Percentiles rank a stretch among this genome's conserved stretches.
These are phyloP conservation scores for Xylariaceae sp. DNA, from an alignment of 2,329 filamentous ascomycete genomes.

Conservation along the genomic window DNA sequence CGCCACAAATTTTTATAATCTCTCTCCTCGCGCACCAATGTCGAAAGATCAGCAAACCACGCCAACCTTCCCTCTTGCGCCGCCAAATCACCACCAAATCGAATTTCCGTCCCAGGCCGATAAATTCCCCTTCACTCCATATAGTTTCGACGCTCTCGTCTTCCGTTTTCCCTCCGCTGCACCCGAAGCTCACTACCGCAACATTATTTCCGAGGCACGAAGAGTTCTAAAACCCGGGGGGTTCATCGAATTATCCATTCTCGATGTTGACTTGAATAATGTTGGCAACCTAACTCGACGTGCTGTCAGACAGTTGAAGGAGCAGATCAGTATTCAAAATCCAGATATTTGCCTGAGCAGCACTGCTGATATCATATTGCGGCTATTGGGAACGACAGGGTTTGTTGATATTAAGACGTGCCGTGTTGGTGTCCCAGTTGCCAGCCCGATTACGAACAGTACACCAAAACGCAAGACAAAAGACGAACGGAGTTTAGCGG, in stretches of 20 bases:
- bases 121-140: constrained; percentile 69
- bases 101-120: constrained; percentile 59
- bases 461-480: constrained; percentile 34
- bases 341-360: constrained; percentile 58
- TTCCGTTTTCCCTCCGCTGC: constrained; percentile 71
- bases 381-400: constrained; percentile 62
- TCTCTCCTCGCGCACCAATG: constrained; percentile 57
- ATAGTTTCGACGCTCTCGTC: constrained; percentile 72
- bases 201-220: constrained; percentile 69
- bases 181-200: constrained; percentile 64
- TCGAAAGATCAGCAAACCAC: constrained; percentile 42
- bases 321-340: constrained; percentile 59
- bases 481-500: constrained; percentile 57
- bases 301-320: constrained; percentile 66
- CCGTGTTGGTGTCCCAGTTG: constrained; percentile 72
- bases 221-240: constrained; percentile 74
- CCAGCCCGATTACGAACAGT: constrained; percentile 43
- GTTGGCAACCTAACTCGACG: constrained; percentile 71
- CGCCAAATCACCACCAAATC: constrained; percentile 71
- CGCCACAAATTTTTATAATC: constrained; percentile 69
- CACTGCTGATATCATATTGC: constrained; percentile 58
- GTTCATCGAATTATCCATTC: constrained; percentile 71
- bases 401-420: constrained; percentile 72
- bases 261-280: constrained; percentile 77
- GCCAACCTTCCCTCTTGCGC: constrained; percentile 51